These are phyloP conservation scores for Prunus padus DNA, from an alignment of 306 rosid species.

Conservation along the genomic window DNA sequence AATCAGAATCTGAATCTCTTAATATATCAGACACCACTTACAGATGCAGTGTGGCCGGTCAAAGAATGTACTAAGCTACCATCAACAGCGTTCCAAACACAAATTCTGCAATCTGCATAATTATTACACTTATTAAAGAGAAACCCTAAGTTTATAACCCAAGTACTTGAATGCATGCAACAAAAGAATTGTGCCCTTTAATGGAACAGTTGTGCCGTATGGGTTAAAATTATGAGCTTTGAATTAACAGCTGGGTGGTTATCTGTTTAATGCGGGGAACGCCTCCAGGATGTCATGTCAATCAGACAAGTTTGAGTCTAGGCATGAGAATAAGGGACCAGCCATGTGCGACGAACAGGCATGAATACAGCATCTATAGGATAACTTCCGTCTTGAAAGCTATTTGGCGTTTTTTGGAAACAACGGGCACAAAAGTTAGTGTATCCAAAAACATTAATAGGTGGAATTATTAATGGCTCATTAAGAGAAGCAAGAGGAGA, in stretches of 20 bases:
- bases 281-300: too few relatives aligned
- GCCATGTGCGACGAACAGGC: too few relatives aligned
- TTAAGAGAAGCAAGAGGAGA: background rate
- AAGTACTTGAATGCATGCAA: background rate
- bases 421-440: background rate
- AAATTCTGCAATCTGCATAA: slow-evolving; percentile 84
- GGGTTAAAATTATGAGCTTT: too few relatives aligned
- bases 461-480: background rate
- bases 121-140: background rate
- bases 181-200: background rate
- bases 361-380: too few relatives aligned
- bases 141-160: background rate
- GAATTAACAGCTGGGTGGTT: too few relatives aligned
- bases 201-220: background rate
- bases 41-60: slow-evolving; percentile 86
- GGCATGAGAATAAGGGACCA: too few relatives aligned
- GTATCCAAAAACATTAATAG: background rate
- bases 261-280: too few relatives aligned
- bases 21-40: slow-evolving; percentile 31
- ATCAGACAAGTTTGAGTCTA: too few relatives aligned
- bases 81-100: slow-evolving; percentile 96
- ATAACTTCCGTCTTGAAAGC: too few relatives aligned
- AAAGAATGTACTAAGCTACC: slow-evolving; percentile 93
- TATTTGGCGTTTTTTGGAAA: background rate
- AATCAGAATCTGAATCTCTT: background rate